A percentile compares a stretch with the other conserved stretches of the same genome.
Conservation (phyloP, 768 basidiomycete genomes). For the Psilocybe azurescens region DNA sequence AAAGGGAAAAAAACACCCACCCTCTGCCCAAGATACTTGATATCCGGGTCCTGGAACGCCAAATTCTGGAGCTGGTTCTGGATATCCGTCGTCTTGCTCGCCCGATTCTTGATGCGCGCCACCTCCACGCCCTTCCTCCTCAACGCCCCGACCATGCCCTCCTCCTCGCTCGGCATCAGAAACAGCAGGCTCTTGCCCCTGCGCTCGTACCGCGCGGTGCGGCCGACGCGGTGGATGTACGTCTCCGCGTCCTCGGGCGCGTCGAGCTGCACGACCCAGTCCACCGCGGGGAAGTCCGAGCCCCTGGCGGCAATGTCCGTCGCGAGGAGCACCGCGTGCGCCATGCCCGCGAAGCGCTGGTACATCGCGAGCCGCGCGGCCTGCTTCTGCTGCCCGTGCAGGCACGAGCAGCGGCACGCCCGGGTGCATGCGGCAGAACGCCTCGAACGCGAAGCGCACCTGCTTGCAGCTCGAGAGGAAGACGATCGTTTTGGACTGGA, state of each 20-base stretch:
- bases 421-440: slow-evolving; percentile 94
- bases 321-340: slow-evolving; percentile 88
- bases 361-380: slow-evolving; percentile 85
- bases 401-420: slow-evolving; percentile 88
- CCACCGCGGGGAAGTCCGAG: slow-evolving; percentile 93
- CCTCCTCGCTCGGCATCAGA: slow-evolving; percentile 89
- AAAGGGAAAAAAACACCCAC: slow-evolving; percentile 59
- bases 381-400: slow-evolving; percentile 98
- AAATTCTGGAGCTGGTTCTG: slow-evolving; percentile 90
- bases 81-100: slow-evolving; percentile 85
- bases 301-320: slow-evolving; percentile 97
- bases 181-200: slow-evolving; percentile 87
- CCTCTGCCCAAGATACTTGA: slow-evolving; percentile 95
- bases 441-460: slow-evolving; percentile 95
- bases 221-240: slow-evolving; percentile 95
- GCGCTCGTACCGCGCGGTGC: slow-evolving; percentile 93
- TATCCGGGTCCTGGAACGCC: slow-evolving; percentile 93
- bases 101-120: slow-evolving; percentile 85
- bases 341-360: slow-evolving; percentile 79
- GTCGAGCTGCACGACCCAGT: slow-evolving; percentile 97
- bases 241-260: slow-evolving; percentile 98
- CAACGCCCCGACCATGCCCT: slow-evolving; percentile 81
- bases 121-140: slow-evolving; percentile 73
- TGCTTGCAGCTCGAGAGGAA: slow-evolving; percentile 97
- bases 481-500: slow-evolving; percentile 89